phyloP scores from a whole-genome alignment of 345 rosid genomes.

The Euphorbia lathyris region DNA sequence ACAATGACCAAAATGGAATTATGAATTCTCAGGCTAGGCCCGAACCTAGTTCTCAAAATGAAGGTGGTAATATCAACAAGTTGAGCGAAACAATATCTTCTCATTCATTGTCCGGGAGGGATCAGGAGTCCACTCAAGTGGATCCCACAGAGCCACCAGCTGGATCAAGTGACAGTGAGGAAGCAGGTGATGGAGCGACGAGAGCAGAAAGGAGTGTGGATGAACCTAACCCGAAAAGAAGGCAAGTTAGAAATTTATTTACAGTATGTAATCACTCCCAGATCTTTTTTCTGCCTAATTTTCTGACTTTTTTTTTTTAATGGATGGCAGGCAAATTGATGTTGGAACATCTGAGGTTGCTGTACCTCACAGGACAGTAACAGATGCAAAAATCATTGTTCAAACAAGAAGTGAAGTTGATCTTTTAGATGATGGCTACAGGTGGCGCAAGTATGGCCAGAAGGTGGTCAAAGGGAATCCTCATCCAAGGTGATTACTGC shows the following conservation, averaged over 20 bases:
- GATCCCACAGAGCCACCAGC: slow-evolving; percentile 28
- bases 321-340: slow-evolving; percentile 48
- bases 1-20: slow-evolving; percentile 33
- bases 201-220: slow-evolving; percentile 41
- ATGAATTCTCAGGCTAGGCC: slow-evolving; percentile 39
- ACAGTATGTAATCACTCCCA: neutral
- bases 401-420: slow-evolving; percentile 99
- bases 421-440: slow-evolving; percentile 94
- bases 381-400: slow-evolving; percentile 82
- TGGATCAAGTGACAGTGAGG: slow-evolving; percentile 48
- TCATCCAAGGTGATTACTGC: slow-evolving; percentile 66
- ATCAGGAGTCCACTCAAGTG: slow-evolving; percentile 40
- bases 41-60: slow-evolving; percentile 31
- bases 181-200: slow-evolving; percentile 39
- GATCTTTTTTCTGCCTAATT: slow-evolving; percentile 1
- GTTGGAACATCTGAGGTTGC: slow-evolving; percentile 38
- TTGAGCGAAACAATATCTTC: slow-evolving; percentile 25
- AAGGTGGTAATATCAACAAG: slow-evolving; percentile 23
- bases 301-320: neutral
- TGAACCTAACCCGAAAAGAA: slow-evolving; percentile 69
- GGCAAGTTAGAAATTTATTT: slow-evolving; percentile 36
- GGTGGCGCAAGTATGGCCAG: slow-evolving; percentile 99
- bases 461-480: slow-evolving; percentile 98
- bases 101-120: slow-evolving; percentile 32
- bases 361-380: slow-evolving; percentile 63